Base-by-base conservation (phyloP, 768 basidiomycete genomes). In the Pulveroboletus sp. region DNA sequence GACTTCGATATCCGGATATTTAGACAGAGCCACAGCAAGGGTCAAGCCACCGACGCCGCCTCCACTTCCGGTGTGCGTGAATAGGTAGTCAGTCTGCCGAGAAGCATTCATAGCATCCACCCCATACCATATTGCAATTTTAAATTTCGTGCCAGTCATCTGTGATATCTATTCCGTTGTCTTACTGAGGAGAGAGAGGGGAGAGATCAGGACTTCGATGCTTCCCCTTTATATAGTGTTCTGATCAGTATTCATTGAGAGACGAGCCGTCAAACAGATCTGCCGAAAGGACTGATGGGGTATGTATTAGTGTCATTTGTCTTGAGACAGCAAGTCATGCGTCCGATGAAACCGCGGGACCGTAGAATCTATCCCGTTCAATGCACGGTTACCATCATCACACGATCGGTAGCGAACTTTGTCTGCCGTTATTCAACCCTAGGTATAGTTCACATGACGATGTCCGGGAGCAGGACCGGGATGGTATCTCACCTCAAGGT, bases 1-100 rank as follows among this genome's bases (percentile, higher is more conserved):
- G 35, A 83, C 71, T 30, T 81, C 75, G 26, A 83, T 79, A 51
- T 81, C 75, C 2, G 73, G 73, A 58, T 75, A 78, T 40, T 59
- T 60, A 12, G 63, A 60, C 30, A 75, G 50, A 1, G 69, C 66
- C 0, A 66, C 60, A 4, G 72, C 73, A n/a, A 72, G 59, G 24
- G 66, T 69, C 43, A 75, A 52, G 35, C 74, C 73, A 38, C 68
- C 72, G 26, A 75, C 65, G 5, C 74, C 74, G 1, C 73, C 73
- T 15, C 73, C 73, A 18, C 75, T 75, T 46, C n/a, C 17, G 8
- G 11, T 18, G 41, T 1, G 26, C 11, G 17, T 3, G 31, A 47
- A 44, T 3, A 0, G 18, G 2, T 2, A 6, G 44, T 44, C 39
- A 49, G 28, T n/a, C 8, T 32, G 1, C 28, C 21, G 33, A 21